Conservation (phyloP, 2,329 filamentous ascomycete genomes). For the Fusarium tanahbumbuense region DNA sequence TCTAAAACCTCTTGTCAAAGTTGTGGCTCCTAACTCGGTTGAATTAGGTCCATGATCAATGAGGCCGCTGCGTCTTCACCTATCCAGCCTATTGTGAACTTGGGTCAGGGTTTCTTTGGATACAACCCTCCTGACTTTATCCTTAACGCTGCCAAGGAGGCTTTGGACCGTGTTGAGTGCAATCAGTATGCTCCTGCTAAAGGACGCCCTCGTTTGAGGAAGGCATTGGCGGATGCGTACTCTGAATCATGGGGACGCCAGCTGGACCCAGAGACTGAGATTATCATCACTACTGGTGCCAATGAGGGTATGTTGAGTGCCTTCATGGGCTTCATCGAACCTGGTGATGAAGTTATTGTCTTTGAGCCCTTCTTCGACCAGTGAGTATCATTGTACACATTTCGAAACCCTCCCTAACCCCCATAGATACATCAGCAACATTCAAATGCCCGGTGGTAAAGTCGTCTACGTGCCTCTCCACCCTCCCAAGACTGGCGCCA, state of each 20-base stretch:
- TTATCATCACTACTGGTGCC: slow-evolving; percentile 92
- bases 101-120: slow-evolving; percentile 80
- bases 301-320: slow-evolving; percentile 96
- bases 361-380: slow-evolving; percentile 99
- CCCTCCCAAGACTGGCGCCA: slow-evolving; percentile 83
- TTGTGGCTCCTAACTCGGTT: slow-evolving; percentile 9
- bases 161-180: slow-evolving; percentile 91
- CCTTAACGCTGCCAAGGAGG: slow-evolving; percentile 88
- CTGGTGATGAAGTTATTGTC: slow-evolving; percentile 94
- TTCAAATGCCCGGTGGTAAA: slow-evolving; percentile 96
- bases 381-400: slow-evolving; percentile 53
- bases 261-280: slow-evolving; percentile 89
- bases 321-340: slow-evolving; percentile 97
- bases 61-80: slow-evolving; percentile 72
- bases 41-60: slow-evolving; percentile 71
- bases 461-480: slow-evolving; percentile 96
- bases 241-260: slow-evolving; percentile 85
- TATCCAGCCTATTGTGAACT: slow-evolving; percentile 72
- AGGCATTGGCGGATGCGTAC: slow-evolving; percentile 94
- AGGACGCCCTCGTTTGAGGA: slow-evolving; percentile 88
- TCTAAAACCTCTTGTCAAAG: neutral
- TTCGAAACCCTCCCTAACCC: neutral
- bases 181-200: slow-evolving; percentile 99
- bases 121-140: slow-evolving; percentile 96
- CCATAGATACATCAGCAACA: slow-evolving; percentile 83